Evolutionary conservation across 768 basidiomycete genomes (phyloP).

Genomic region (Sporobolomyces roseus): DNA sequence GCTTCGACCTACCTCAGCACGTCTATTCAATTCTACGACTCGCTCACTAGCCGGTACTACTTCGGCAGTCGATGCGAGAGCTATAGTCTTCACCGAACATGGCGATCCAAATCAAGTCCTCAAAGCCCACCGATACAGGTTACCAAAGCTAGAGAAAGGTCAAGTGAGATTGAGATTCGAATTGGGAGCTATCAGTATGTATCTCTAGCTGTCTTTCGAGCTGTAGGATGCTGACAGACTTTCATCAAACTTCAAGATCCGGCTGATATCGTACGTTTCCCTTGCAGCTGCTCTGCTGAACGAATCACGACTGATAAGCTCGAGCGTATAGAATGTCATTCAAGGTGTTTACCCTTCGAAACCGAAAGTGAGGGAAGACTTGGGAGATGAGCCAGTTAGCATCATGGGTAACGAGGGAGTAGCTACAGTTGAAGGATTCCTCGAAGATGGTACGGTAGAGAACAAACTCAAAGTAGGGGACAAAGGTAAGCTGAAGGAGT

Average conservation of each 20-base stretch:
- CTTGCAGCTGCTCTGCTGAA: not conserved
- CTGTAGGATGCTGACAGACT: not conserved
- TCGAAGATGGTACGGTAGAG: conserved; percentile 33
- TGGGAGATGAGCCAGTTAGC: conserved; percentile 30
- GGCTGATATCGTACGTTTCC: conserved; percentile 33
- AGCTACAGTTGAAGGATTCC: conserved; percentile 40
- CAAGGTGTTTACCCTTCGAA: conserved; percentile 42
- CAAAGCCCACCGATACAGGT: conserved; percentile 17
- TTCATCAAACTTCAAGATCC: conserved; percentile 1
- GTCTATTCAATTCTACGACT: conserved; percentile 5
- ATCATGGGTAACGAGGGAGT: conserved; percentile 45
- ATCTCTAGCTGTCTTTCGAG: not conserved
- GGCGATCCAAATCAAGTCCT: conserved; percentile 33
- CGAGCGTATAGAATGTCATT: conserved; percentile 38
- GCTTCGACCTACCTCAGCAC: conserved; percentile 4
- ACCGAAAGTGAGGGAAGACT: conserved; percentile 28
- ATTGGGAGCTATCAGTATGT: conserved; percentile 35
- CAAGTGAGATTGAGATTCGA: conserved; percentile 36
- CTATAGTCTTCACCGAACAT: conserved; percentile 35
- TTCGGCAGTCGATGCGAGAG: conserved; percentile 20
- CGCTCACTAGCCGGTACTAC: conserved; percentile 19
- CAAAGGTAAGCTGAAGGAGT: conserved; percentile 20
- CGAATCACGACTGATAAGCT: no score
- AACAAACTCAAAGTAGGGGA: conserved; percentile 34
- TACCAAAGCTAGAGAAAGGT: conserved; percentile 25